Percentiles rank a stretch among this genome's conserved stretches.
These are phyloP conservation scores for Arxiozyma bovina DNA, from an alignment of 1,139 yeast species.

Conservation along the genomic window DNA sequence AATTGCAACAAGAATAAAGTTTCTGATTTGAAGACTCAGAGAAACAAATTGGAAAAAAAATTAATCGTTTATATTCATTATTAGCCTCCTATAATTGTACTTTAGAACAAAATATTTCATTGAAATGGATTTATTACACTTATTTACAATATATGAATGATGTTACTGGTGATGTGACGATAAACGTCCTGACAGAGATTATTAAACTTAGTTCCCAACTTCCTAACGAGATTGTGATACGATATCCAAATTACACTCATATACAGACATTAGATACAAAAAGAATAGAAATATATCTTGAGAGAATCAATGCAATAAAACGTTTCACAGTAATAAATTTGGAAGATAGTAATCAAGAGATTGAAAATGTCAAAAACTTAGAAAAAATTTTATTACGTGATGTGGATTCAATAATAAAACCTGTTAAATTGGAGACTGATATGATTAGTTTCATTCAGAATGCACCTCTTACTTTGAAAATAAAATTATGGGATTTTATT, in stretches of 20 bases:
- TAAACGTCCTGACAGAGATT: constrained; percentile 24
- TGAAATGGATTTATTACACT: constrained; percentile 37
- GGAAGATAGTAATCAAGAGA: constrained; percentile 17
- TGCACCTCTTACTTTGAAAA: constrained; percentile 58
- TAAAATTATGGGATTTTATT: constrained; percentile 70
- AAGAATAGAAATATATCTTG: constrained; percentile 50
- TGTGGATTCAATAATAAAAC: constrained; percentile 4
- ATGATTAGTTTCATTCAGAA: constrained; percentile 50
- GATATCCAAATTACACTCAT: constrained; percentile 42
- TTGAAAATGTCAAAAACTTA: constrained; percentile 42
- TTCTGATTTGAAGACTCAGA: constrained; percentile 25
- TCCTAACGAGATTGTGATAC: constrained; percentile 10
- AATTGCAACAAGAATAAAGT: constrained; percentile 23
- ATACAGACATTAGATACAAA: constrained; percentile 51
- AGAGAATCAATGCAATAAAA: constrained; percentile 32
- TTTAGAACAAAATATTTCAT: constrained; percentile 20
- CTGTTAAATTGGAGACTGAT: constrained; percentile 36
- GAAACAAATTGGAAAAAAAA: constrained; percentile 28
- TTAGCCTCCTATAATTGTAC: constrained; percentile 15
- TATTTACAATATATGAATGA: constrained; percentile 33
- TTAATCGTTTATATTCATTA: constrained; percentile 35
- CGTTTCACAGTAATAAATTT: constrained; percentile 32
- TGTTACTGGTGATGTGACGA: constrained; percentile 22
- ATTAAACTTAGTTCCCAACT: constrained; percentile 21
- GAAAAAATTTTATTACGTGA: constrained; percentile 42